Base-by-base conservation (phyloP, 495 filamentous ascomycete genomes). In the Platismatia glauca region DNA sequence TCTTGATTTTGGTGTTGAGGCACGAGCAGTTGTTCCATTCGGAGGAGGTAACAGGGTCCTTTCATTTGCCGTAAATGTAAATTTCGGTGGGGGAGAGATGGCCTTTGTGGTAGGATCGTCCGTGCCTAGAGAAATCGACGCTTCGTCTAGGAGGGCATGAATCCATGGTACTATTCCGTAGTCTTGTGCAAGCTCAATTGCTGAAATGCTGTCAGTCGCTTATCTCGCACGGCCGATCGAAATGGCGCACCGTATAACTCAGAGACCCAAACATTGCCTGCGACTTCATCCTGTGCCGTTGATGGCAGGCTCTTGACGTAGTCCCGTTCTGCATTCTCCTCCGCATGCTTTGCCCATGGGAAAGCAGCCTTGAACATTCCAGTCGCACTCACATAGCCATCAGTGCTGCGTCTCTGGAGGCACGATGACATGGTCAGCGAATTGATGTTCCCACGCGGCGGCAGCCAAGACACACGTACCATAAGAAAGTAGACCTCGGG, bases 361-460 rank as follows among this genome's bases (percentile, higher is more conserved):
- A 97, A 98, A 8, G 93, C 90, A 61, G 95, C 95, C 77, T 97
- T 98, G 81, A 97, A 98, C 95, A 98, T 97, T 71, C 95, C 94
- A 58, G 94, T 97, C 8, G 94, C 91, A 68, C 91, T 96, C 44
- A 98, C 85, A 71, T 80, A 97, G 44, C 95, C 95, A 76, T 98
- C 94, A 71, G 85, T 86, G 77, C 91, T 96, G 63, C 94, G 89
- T 72, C 95, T 85, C 85, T 88, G 69, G 70, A 64, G 62, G 18
- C 61, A 27, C 11, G 33, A 61, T 35, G 55, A 11, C 22, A 38
- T 13, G 43, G 16, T 61, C 58, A 52, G 66, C 68, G 44, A 62
- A 65, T 61, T 2, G 56, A 50, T 57, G 44, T 38, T 6, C 15
- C 22, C 41, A 35, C 9, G 16, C 53, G 59, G 5, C 15, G 18